phyloP scores from a whole-genome alignment of 2,329 filamentous ascomycete genomes.

The Pseudogymnoascus sp. region DNA sequence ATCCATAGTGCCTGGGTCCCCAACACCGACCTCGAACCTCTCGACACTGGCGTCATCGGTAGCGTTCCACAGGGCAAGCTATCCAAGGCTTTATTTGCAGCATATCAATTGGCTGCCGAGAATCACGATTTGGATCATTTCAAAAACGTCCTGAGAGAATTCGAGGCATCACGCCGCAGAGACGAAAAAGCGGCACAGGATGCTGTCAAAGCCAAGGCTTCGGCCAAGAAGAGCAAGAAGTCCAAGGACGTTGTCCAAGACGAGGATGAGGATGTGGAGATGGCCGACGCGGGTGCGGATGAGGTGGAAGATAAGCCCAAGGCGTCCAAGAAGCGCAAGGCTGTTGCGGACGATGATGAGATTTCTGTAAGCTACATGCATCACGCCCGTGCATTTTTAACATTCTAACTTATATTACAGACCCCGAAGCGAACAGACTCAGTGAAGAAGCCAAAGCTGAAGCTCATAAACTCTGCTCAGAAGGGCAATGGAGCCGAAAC shows the following conservation, averaged over 20 bases:
- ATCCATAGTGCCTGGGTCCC: conserved; percentile 73
- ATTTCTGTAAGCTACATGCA: conserved; percentile 49
- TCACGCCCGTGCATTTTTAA: not conserved
- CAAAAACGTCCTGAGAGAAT: conserved; percentile 69
- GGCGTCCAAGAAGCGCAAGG: conserved; percentile 73
- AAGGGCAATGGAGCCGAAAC: conserved; percentile 50
- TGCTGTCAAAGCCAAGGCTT: conserved; percentile 42
- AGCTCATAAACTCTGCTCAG: conserved; percentile 52
- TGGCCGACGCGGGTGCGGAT: conserved; percentile 44
- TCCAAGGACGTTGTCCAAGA: conserved; percentile 40
- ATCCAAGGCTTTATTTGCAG: conserved; percentile 68
- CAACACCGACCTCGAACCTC: conserved; percentile 72
- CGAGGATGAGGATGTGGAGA: conserved; percentile 49
- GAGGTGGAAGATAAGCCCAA: conserved; percentile 47
- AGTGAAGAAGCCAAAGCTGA: conserved; percentile 62
- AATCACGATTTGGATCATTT: conserved; percentile 71
- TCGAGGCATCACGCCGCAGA: conserved; percentile 56
- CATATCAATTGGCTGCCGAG: conserved; percentile 74
- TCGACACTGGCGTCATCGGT: conserved; percentile 66
- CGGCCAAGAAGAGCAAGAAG: conserved; percentile 42
- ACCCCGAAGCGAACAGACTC: conserved; percentile 53
- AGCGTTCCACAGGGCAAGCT: conserved; percentile 63
- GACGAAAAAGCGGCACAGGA: conserved; percentile 43
- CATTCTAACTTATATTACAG: conserved; percentile 31
- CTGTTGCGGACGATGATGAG: conserved; percentile 61